Evolutionary conservation across 495 filamentous ascomycete genomes (phyloP).

Genomic region (Penicillium crystallinum): DNA sequence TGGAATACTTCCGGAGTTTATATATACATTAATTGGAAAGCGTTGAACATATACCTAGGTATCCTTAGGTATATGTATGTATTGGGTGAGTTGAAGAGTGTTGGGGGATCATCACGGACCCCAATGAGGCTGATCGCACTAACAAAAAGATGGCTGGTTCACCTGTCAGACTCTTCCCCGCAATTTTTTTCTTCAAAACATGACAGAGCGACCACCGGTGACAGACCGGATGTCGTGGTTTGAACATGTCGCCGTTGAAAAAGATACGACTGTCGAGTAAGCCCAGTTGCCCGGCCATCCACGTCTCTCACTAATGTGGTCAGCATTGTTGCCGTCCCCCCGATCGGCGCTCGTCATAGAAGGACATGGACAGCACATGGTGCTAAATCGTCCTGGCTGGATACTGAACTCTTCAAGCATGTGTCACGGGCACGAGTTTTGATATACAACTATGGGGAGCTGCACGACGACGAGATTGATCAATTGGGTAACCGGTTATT

Average conservation of each 20-base stretch:
- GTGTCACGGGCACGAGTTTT: conserved; percentile 47
- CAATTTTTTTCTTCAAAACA: not conserved
- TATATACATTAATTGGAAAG: conserved; percentile 4
- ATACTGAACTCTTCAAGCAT: conserved; percentile 17
- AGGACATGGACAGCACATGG: conserved; percentile 30
- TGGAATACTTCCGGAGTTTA: not conserved
- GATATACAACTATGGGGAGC: conserved; percentile 50
- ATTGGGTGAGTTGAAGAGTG: conserved; percentile 23
- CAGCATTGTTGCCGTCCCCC: conserved; percentile 42
- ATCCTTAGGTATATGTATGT: too few relatives aligned
- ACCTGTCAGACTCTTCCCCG: not conserved
- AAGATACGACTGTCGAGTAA: conserved; percentile 38
- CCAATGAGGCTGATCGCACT: conserved; percentile 47
- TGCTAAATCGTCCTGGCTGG: conserved; percentile 22
- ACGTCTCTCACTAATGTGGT: not conserved
- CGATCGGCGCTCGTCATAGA: conserved; percentile 38
- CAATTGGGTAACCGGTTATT: conserved; percentile 47
- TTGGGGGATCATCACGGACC: conserved; percentile 44
- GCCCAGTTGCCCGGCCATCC: not conserved
- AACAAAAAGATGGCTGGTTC: conserved; percentile 3
- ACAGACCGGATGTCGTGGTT: conserved; percentile 11
- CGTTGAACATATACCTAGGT: too few relatives aligned
- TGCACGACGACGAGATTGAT: conserved; percentile 45
- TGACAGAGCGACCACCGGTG: conserved; percentile 4
- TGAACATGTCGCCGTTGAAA: conserved; percentile 8